phyloP scores from a whole-genome alignment of 2,329 filamentous ascomycete species.

The Penicillium hordei region DNA sequence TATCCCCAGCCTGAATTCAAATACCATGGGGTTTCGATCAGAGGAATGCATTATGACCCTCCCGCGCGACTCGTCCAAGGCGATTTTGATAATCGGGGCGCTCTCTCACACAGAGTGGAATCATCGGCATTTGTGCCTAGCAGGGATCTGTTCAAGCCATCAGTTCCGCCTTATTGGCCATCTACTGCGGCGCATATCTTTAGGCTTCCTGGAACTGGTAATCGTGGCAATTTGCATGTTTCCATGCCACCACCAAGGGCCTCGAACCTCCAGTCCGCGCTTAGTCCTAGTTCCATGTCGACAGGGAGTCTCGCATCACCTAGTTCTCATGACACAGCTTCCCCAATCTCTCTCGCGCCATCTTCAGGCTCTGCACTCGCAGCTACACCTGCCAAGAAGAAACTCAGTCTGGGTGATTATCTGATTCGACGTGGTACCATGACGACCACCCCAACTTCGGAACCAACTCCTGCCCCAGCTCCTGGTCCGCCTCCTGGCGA shows the following conservation, averaged over 20 bases:
- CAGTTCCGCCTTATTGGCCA: constrained; percentile 35
- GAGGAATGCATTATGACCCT: constrained; percentile 2
- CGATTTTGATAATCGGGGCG: constrained; percentile 52
- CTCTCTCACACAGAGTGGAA: not conserved
- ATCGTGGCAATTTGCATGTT: constrained; percentile 28
- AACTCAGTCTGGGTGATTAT: constrained; percentile 53
- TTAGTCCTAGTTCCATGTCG: constrained; percentile 33
- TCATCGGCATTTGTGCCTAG: not conserved
- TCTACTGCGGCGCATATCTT: constrained; percentile 41
- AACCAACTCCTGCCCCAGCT: constrained; percentile 24
- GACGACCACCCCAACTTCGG: constrained; percentile 39
- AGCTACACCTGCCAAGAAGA: constrained; percentile 53
- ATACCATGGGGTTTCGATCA: constrained; percentile 8
- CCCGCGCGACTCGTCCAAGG: constrained; percentile 18
- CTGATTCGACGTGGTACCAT: constrained; percentile 45
- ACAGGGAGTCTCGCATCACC: constrained; percentile 33
- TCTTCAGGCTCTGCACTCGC: constrained; percentile 34
- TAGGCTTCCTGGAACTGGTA: constrained; percentile 25
- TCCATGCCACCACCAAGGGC: constrained; percentile 29
- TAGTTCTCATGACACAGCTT: constrained; percentile 27
- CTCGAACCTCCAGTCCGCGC: constrained; percentile 22
- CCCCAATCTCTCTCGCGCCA: constrained; percentile 23
- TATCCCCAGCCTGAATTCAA: constrained; percentile 9
- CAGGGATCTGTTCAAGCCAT: constrained; percentile 21
- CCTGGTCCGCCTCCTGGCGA: not conserved